A percentile compares a stretch with the other conserved stretches of the same genome.
Conservation (phyloP, 805 yeast species). For the Candida nanaspora region DNA sequence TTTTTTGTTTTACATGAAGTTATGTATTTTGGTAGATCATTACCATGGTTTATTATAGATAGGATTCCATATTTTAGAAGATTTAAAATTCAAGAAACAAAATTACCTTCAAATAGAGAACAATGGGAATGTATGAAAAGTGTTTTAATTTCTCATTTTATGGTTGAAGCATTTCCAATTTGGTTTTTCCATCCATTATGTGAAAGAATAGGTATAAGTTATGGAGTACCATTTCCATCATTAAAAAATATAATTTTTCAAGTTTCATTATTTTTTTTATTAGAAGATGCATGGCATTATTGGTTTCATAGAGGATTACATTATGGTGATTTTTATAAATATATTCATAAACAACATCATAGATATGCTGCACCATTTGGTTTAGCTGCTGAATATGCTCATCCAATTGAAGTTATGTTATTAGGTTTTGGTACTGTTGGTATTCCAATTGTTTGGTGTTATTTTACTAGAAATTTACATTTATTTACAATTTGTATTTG, state of each 20-base stretch:
- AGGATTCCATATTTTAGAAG: constrained; percentile 75
- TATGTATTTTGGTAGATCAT: constrained; percentile 83
- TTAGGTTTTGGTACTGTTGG: constrained; percentile 96
- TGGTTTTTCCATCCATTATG: constrained; percentile 97
- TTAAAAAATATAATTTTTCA: constrained; percentile 53
- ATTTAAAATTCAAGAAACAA: constrained; percentile 85
- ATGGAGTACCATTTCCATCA: constrained; percentile 81
- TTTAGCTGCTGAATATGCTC: constrained; percentile 95
- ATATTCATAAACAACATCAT: constrained; percentile 96
- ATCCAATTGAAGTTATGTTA: constrained; percentile 86
- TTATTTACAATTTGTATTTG: constrained; percentile 83
- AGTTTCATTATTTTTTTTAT: constrained; percentile 67
- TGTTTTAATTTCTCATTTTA: constrained; percentile 78
- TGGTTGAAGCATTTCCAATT: constrained; percentile 93
- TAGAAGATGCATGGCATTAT: constrained; percentile 97
- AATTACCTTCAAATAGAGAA: constrained; percentile 71
- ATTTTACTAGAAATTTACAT: constrained; percentile 70
- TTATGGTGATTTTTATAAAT: constrained; percentile 80
- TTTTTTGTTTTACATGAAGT: constrained; percentile 80
- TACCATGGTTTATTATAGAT: constrained; percentile 91
- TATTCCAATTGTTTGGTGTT: constrained; percentile 80
- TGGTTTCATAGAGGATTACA: constrained; percentile 91
- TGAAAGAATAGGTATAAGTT: constrained; percentile 67
- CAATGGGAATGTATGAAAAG: constrained; percentile 90
- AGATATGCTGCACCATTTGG: constrained; percentile 98